Conservation (phyloP, 169 alveolate species). For the Plasmodium vinckei region DNA sequence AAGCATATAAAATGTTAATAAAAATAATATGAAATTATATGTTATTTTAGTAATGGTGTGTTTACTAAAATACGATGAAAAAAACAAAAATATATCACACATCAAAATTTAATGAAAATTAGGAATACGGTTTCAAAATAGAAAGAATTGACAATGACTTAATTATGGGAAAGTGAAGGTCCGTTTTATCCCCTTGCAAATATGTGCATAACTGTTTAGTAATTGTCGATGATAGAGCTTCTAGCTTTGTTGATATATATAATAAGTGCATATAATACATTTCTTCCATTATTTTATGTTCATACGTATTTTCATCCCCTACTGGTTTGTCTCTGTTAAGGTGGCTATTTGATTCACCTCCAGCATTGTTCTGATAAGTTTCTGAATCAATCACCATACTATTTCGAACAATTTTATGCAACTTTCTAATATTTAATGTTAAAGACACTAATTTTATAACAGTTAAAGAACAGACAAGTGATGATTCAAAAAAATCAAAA, state of each 20-base stretch:
- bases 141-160: constrained; percentile 54
- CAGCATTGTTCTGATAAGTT: neutral
- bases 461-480: constrained; percentile 46
- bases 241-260: constrained; percentile 48
- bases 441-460: constrained; percentile 67
- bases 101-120: neutral
- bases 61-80: too few relatives aligned
- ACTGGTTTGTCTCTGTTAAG: neutral
- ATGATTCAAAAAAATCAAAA: constrained; percentile 52
- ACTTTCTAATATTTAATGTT: constrained; percentile 43
- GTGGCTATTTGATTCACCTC: too few relatives aligned
- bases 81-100: too few relatives aligned
- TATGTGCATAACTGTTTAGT: constrained; percentile 61
- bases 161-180: constrained; percentile 40
- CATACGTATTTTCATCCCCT: neutral
- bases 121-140: constrained; percentile 49
- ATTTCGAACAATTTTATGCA: constrained; percentile 9
- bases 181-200: constrained; percentile 44
- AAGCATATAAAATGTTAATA: too few relatives aligned
- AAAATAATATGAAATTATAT: too few relatives aligned
- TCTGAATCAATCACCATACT: constrained; percentile 3
- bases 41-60: too few relatives aligned
- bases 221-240: constrained; percentile 67
- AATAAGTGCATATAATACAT: constrained; percentile 35
- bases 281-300: constrained; percentile 29